Conservation (phyloP, 805 yeast genomes). For the Candida vartiovaarae region DNA sequence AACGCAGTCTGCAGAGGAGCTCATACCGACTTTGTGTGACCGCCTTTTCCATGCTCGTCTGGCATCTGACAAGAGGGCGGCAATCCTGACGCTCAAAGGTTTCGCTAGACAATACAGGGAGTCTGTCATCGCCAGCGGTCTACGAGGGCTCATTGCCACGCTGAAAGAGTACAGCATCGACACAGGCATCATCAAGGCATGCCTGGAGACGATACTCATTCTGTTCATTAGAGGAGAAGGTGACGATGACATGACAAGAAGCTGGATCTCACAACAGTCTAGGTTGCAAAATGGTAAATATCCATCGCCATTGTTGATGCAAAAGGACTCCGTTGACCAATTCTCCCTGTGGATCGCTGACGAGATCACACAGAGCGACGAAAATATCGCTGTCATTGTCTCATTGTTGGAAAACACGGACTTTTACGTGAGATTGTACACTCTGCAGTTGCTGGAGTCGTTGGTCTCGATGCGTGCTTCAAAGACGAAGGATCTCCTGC, state of each 20-base stretch:
- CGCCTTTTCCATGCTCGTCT: conserved; percentile 75
- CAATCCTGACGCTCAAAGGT: conserved; percentile 81
- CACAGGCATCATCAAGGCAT: conserved; percentile 64
- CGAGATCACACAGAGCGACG: conserved; percentile 63
- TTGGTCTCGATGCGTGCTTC: conserved; percentile 68
- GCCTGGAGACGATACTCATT: conserved; percentile 78
- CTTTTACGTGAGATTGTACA: conserved; percentile 73
- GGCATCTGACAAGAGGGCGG: conserved; percentile 83
- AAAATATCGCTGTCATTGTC: conserved; percentile 25
- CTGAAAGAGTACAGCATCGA: conserved; percentile 63
- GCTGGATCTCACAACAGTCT: conserved; percentile 70
- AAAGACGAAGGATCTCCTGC: conserved; percentile 65
- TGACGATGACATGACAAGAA: conserved; percentile 57
- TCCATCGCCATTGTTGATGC: conserved; percentile 62
- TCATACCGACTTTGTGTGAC: conserved; percentile 85
- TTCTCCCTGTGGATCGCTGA: conserved; percentile 94
- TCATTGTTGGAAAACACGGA: conserved; percentile 46
- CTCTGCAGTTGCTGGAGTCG: conserved; percentile 81
- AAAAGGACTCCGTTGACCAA: conserved; percentile 58
- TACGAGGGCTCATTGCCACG: conserved; percentile 63
- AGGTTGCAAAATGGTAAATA: conserved; percentile 70
- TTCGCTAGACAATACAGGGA: conserved; percentile 87
- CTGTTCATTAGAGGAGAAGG: conserved; percentile 67
- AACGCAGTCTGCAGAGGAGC: conserved; percentile 62
- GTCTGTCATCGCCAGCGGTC: conserved; percentile 79